These are phyloP conservation scores for Penicillium fuscoglaucum DNA, from an alignment of 2,329 filamentous ascomycete species.

Conservation along the genomic window DNA sequence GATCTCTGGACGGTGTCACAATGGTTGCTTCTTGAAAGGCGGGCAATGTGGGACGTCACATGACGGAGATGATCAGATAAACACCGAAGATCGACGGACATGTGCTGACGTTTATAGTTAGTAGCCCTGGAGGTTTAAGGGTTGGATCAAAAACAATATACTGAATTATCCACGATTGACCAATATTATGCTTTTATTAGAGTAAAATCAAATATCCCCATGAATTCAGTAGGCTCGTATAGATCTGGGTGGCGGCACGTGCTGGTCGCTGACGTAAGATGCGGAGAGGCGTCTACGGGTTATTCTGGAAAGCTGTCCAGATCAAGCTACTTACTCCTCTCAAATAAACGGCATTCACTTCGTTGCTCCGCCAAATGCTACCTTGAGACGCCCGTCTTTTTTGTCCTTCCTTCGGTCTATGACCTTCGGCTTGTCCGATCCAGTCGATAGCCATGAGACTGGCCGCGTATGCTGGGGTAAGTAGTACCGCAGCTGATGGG, in stretches of 20 bases:
- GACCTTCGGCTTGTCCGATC: slow-evolving; percentile 28
- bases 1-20: background rate
- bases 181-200: background rate
- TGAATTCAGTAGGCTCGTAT: background rate
- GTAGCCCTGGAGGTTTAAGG: too few species aligned
- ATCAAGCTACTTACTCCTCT: slow-evolving; percentile 20
- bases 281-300: slow-evolving; percentile 21
- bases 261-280: slow-evolving; percentile 29
- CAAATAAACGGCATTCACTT: slow-evolving; percentile 10
- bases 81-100: slow-evolving; percentile 4
- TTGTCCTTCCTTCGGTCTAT: slow-evolving; percentile 26
- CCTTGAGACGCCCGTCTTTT: slow-evolving; percentile 4
- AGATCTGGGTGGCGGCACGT: slow-evolving; percentile 16
- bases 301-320: slow-evolving; percentile 31
- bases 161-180: background rate
- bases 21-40: slow-evolving; percentile 4
- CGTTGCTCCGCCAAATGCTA: slow-evolving; percentile 14
- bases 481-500: slow-evolving; percentile 20
- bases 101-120: background rate
- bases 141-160: too few species aligned
- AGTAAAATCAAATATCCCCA: background rate
- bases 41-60: slow-evolving; percentile 9
- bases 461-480: slow-evolving; percentile 55
- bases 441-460: slow-evolving; percentile 47
- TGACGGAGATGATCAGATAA: slow-evolving; percentile 14